Percentiles rank a stretch among this genome's conserved stretches.
phyloP scores from a whole-genome alignment of 2,329 filamentous ascomycete species.

The Colletotrichum sojae region DNA sequence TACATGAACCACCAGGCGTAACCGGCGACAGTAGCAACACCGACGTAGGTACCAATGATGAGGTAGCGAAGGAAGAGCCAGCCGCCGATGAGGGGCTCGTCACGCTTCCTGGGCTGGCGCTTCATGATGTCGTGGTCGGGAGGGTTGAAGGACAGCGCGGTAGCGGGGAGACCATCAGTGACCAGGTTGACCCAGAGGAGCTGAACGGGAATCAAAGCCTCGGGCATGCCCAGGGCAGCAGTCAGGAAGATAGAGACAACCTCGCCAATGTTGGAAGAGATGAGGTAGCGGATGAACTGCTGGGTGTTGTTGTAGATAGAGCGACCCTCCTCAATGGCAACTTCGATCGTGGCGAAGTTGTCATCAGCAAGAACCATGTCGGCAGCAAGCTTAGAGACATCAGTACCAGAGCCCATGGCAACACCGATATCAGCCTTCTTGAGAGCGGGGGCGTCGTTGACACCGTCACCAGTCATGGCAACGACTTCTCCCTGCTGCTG shows the following conservation, averaged over 20 bases:
- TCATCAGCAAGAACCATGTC: constrained; percentile 99
- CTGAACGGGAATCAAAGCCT: constrained; percentile 96
- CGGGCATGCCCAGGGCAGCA: constrained; percentile 95
- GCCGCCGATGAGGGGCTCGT: constrained; percentile 91
- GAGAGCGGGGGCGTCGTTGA: constrained; percentile 96
- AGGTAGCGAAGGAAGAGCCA: constrained; percentile 99
- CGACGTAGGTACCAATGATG: constrained; percentile 95
- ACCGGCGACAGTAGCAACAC: constrained; percentile 92
- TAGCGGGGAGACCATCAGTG: constrained; percentile 96
- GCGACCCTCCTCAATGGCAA: constrained; percentile 95
- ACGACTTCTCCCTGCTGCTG: constrained; percentile 95
- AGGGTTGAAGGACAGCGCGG: constrained; percentile 97
- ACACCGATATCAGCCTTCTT: constrained; percentile 99
- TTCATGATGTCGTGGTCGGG: constrained; percentile 99
- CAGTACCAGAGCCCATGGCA: constrained; percentile 97
- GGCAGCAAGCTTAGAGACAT: constrained; percentile 95
- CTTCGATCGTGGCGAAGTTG: constrained; percentile 98
- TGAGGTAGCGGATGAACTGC: constrained; percentile 98
- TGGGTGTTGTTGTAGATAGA: constrained; percentile 99
- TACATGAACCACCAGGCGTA: constrained; percentile 99
- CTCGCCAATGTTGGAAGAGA: constrained; percentile 99
- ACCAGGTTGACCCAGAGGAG: constrained; percentile 99
- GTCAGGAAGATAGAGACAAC: constrained; percentile 99
- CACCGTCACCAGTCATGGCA: constrained; percentile 98
- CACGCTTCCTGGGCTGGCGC: constrained; percentile 89